Percentiles rank a stretch among this genome's conserved stretches.
Evolutionary conservation across 257 asterid species (phyloP).

Genomic region (Craterostigma plantagineum): DNA sequence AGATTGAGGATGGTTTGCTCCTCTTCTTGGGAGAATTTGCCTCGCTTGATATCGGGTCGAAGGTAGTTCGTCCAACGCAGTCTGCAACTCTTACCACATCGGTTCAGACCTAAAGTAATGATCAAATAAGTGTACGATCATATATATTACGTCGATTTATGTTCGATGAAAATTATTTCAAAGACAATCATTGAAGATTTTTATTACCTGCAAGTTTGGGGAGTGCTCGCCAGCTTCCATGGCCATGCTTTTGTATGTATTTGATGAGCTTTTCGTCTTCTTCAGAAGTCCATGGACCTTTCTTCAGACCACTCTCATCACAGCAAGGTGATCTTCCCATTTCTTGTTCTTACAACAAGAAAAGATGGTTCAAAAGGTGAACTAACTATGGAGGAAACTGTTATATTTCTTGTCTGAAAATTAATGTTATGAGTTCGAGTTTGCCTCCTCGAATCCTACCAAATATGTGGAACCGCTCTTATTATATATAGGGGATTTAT

Average conservation of each 20-base stretch:
- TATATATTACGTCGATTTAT: too few relatives aligned
- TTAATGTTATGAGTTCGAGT: conserved; percentile 6
- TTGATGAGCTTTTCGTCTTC: conserved; percentile 62
- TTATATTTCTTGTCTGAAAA: conserved; percentile 4
- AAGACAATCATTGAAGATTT: background rate
- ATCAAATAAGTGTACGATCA: too few relatives aligned
- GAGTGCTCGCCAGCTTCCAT: conserved; percentile 86
- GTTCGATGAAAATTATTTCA: too few relatives aligned
- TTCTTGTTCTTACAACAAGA: background rate
- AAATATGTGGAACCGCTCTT: conserved; percentile 17
- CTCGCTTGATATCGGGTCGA: conserved; percentile 64
- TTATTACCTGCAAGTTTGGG: conserved; percentile 58
- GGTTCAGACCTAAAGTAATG: conserved; percentile 52
- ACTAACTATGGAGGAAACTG: conserved; percentile 3
- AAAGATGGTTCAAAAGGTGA: background rate
- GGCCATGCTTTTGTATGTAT: conserved; percentile 53
- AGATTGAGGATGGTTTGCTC: conserved; percentile 57
- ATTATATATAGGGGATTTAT: conserved; percentile 7
- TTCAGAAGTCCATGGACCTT: conserved; percentile 84
- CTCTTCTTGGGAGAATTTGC: conserved; percentile 56
- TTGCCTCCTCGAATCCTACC: conserved; percentile 32
- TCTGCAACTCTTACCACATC: conserved; percentile 77
- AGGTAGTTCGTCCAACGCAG: conserved; percentile 66
- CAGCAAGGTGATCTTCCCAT: conserved; percentile 76
- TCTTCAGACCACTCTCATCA: conserved; percentile 58